Percentiles rank a stretch among this genome's conserved stretches.
These are phyloP conservation scores for Jacaranda mimosifolia DNA, from an alignment of 257 asterid genomes.

Conservation along the genomic window DNA sequence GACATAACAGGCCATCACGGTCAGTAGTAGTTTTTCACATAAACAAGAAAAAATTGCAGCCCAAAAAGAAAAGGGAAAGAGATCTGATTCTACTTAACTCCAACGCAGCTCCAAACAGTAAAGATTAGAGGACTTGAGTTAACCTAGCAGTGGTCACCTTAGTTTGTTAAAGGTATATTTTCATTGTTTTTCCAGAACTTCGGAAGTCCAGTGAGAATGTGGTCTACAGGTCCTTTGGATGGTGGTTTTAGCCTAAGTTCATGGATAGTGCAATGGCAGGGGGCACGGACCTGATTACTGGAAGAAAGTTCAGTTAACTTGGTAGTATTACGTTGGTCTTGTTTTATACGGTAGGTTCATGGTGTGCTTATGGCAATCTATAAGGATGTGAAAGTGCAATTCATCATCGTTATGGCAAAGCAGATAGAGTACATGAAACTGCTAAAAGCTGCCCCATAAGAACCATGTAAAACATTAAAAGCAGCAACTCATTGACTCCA, in stretches of 20 bases:
- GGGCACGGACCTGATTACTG: neutral
- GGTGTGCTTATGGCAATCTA: neutral
- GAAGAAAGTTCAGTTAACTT: neutral
- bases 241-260: neutral
- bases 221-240: neutral
- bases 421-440: neutral
- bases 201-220: too few relatives aligned
- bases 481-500: neutral
- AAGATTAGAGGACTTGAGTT: neutral
- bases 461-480: neutral
- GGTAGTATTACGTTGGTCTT: neutral
- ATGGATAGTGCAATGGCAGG: neutral
- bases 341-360: neutral
- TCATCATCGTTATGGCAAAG: too few relatives aligned
- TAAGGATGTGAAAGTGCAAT: neutral
- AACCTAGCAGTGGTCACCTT: neutral
- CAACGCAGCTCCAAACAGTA: too few relatives aligned
- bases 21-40: too few relatives aligned
- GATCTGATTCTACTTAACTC: too few relatives aligned
- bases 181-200: too few relatives aligned
- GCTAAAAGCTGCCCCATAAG: conserved; percentile 1
- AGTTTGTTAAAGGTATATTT: too few relatives aligned
- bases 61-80: too few relatives aligned
- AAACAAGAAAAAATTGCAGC: too few relatives aligned
- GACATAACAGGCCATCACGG: too few relatives aligned